Evolutionary conservation across 1,139 yeast genomes (phyloP), one percentile per base, ranked within the genome.

Genomic region (Yamadazyma triangularis): DNA sequence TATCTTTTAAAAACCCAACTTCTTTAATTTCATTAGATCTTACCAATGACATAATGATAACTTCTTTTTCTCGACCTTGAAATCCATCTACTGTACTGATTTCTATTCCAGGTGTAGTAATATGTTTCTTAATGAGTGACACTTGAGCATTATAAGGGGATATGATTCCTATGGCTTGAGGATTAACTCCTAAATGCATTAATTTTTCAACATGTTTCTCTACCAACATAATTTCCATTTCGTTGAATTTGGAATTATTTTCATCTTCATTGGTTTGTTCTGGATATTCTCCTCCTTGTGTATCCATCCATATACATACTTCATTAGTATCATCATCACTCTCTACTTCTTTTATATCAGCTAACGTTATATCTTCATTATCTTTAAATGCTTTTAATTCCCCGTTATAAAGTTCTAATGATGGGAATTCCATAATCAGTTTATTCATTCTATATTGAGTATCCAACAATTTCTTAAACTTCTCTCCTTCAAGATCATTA

Each of bases 71-170:
- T 31, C 91, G 56, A 4, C 69, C 70, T 21, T 81, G 80, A 40
- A 69, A 70, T 4, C 70, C 66, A 29, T 71, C 77, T 11, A 69
- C 69, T 0, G 74, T 66, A 6, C 71, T 58, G 2, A 68, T 55
- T 40, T 69, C 75, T 3, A 68, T 48, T 9, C 36, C 43, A 2
- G 41, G 41, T 10, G 26, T 30, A 25, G 40, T 34, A 25, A 41
- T 20, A 32, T 41, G 23, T 62, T 44, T 70, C 36, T 78, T 77
- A 20, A 89, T 45, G 12, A 73, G 47, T 0, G 81, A 57, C 1
- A 87, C 94, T 53, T 89, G 97, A 0, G 95, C 95, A 45, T 76
- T 80, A 53, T 89, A 89, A 0, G 96, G 96, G 0, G 96, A 77
- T 25, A 89, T 87, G 0, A 89, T 62, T 10, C 96, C 96, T 39